A percentile compares a stretch with the other conserved stretches of the same genome.
These are phyloP conservation scores for Cucurbita maxima DNA, from an alignment of 306 rosid genomes.

Conservation along the genomic window DNA sequence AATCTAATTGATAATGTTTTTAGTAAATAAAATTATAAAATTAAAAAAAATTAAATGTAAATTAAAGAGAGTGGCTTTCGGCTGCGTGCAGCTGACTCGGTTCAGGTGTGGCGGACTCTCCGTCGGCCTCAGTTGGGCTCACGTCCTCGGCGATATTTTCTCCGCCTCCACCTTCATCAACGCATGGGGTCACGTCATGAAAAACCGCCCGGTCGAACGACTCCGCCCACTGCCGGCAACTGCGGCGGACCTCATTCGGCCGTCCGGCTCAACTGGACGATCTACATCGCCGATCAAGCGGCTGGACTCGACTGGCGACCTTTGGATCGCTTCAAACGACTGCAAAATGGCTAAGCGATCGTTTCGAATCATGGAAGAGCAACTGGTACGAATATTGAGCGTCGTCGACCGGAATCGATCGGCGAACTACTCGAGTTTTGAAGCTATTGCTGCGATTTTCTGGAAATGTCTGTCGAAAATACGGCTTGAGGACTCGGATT, in stretches of 20 bases:
- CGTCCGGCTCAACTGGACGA: not conserved
- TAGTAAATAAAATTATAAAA: too few relatives aligned
- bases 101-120: conserved; percentile 71
- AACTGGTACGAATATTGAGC: conserved; percentile 22
- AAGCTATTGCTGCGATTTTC: conserved; percentile 33
- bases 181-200: conserved; percentile 29
- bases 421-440: conserved; percentile 22
- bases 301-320: conserved; percentile 24
- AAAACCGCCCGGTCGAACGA: conserved; percentile 16
- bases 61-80: too few relatives aligned
- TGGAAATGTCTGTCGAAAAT: conserved; percentile 45
- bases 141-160: conserved; percentile 60
- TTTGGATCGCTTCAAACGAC: conserved; percentile 21
- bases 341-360: conserved; percentile 24
- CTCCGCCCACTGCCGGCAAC: conserved; percentile 4
- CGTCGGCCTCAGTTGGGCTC: conserved; percentile 73
- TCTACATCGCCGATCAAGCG: conserved; percentile 20
- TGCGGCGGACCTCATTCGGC: not conserved
- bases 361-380: conserved; percentile 25
- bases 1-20: too few relatives aligned
- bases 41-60: too few relatives aligned
- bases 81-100: conserved; percentile 37
- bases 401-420: not conserved
- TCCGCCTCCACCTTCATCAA: conserved; percentile 51
- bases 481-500: conserved; percentile 11